Evolutionary conservation across 192 early-diverging fungal species (phyloP), one percentile per base, ranked within the genome.

Genomic region (Coemansia sp.): DNA sequence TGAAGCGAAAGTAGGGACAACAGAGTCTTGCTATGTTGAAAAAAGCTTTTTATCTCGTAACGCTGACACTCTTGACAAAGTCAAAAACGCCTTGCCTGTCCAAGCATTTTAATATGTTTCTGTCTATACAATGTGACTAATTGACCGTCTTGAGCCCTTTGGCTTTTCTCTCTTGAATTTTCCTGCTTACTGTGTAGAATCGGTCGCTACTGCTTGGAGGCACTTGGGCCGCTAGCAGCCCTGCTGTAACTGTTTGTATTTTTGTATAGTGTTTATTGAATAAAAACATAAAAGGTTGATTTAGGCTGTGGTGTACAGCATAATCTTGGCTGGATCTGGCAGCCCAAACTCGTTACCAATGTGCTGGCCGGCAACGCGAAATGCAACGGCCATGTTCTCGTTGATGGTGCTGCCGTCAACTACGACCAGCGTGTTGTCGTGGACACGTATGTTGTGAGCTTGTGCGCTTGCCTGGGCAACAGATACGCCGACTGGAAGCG

Each of bases 1-100:
- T 75, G 72, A 75, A n/a, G 45, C 55, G 17, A 61, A 68, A 69
- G 72, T 75, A 75, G 72, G 72, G 72, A 75, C 72, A 75, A 38
- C 72, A 60, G 59, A 69, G 59, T 25, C 26, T 26, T 47, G 12
- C 37, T 25, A 43, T 75, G 72, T 58, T 61, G 67, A 75, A 25
- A 23, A 69, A 65, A 52, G 47, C 60, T 75, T 64, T 68, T 55
- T 54, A 66, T 73, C 65, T 74, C 72, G 72, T 58, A 41, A 52
- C 37, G 21, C 71, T 72, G 71, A 72, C 71, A 67, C 67, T 25
- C 25, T 25, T 25, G 43, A 12, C n/a, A 12, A 47, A 47, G 43
- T 12, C n/a, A 17, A 47, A 35, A 35, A 8, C 7, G 31, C 31
- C 31, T 35, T 35, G 31, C 31, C 31, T 35, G 31, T 35, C 31